Conservation (phyloP, 2,329 filamentous ascomycete species). For the Ceratocystis papillata region DNA sequence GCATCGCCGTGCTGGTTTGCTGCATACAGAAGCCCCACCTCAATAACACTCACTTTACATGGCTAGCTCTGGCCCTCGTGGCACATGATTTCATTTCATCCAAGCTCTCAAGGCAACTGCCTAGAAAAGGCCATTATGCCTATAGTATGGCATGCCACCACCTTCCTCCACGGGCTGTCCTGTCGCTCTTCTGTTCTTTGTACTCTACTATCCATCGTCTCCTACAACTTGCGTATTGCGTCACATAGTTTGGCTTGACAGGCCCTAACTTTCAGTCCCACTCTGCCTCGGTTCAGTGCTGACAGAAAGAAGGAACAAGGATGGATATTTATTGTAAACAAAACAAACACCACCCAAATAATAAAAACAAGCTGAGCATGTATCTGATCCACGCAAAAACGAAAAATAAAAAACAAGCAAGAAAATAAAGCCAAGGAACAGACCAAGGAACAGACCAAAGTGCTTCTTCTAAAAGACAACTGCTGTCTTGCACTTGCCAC, state of each 20-base stretch:
- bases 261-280: background rate
- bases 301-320: background rate
- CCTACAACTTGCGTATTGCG: background rate
- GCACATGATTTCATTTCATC: background rate
- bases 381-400: background rate
- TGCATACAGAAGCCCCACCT: background rate
- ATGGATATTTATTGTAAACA: slow-evolving; percentile 2
- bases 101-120: background rate
- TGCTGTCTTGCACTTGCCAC: too few relatives aligned
- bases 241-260: background rate
- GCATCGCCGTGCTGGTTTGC: background rate
- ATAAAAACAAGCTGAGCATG: background rate
- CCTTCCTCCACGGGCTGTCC: background rate
- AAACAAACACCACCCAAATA: background rate
- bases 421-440: too few relatives aligned
- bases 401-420: too few relatives aligned
- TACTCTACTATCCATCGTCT: background rate
- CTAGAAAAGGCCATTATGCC: background rate
- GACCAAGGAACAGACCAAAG: too few relatives aligned
- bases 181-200: background rate
- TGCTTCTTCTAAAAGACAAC: too few relatives aligned
- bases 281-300: background rate
- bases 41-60: background rate
- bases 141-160: background rate
- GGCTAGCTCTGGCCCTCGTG: background rate